A percentile compares a stretch with the other conserved stretches of the same genome.
Evolutionary conservation across 1,139 yeast genomes (phyloP).

Genomic region (Kodamaea derodonti): DNA sequence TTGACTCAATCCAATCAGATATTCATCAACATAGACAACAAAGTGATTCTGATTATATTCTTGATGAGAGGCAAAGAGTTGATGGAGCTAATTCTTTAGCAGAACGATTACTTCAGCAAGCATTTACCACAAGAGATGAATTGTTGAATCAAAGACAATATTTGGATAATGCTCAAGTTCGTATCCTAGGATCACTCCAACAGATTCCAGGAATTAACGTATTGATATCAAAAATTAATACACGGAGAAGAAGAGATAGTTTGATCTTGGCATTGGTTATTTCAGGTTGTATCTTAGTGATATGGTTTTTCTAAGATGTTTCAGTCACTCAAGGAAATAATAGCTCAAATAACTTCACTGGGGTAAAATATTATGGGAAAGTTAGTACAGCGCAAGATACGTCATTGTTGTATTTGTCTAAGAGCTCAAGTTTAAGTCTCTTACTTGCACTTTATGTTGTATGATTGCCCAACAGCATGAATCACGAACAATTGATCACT

Average conservation of each 20-base stretch:
- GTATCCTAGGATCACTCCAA: slow-evolving; percentile 58
- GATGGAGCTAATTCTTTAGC: slow-evolving; percentile 73
- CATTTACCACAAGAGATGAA: slow-evolving; percentile 86
- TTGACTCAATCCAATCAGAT: slow-evolving; percentile 75
- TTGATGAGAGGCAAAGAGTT: slow-evolving; percentile 72
- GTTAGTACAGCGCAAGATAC: too few species aligned
- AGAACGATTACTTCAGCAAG: slow-evolving; percentile 76
- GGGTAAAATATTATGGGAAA: too few species aligned
- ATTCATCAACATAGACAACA: slow-evolving; percentile 57
- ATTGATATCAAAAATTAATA: slow-evolving; percentile 74
- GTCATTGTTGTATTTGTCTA: too few species aligned
- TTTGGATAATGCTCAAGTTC: slow-evolving; percentile 61
- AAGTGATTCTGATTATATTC: slow-evolving; percentile 53
- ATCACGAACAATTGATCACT: too few species aligned
- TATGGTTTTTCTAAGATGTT: slow-evolving; percentile 57
- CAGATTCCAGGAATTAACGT: slow-evolving; percentile 80
- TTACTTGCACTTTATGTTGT: too few species aligned
- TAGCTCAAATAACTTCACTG: too few species aligned
- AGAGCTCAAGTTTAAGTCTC: too few species aligned
- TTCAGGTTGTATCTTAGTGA: slow-evolving; percentile 59
- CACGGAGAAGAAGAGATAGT: slow-evolving; percentile 85
- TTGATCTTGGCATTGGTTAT: slow-evolving; percentile 76
- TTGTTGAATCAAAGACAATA: slow-evolving; percentile 66
- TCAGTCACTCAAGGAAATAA: too few species aligned
- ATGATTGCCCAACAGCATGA: too few species aligned